A percentile compares a stretch with the other conserved stretches of the same genome.
These are phyloP conservation scores for Aphanomyces stellatus DNA, from an alignment of 352 stramenopile genomes.

Conservation along the genomic window DNA sequence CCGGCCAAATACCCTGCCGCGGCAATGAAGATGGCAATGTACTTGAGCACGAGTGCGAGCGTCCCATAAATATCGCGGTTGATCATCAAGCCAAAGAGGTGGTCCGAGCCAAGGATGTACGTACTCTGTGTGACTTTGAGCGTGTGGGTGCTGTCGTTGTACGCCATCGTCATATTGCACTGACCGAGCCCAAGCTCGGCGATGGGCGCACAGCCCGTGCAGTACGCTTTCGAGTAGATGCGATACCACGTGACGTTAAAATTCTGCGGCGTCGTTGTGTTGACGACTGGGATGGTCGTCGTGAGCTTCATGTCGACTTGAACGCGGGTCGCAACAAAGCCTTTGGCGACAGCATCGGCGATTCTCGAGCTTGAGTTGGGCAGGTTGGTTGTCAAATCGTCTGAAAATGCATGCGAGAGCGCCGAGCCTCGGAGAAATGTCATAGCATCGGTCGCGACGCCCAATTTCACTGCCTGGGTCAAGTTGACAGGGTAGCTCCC, in stretches of 20 bases:
- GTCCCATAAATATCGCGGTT: background rate
- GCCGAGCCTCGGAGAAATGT: constrained; percentile 5
- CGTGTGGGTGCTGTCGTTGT: background rate
- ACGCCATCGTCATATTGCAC: background rate
- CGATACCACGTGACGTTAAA: background rate
- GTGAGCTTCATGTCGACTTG: background rate
- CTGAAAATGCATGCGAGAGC: background rate
- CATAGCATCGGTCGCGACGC: background rate
- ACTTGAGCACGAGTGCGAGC: background rate
- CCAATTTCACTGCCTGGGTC: background rate
- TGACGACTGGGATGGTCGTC: background rate
- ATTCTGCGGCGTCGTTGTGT: background rate
- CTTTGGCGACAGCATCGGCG: background rate
- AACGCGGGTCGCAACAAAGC: background rate
- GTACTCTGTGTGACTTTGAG: background rate
- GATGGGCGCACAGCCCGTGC: constrained; percentile 11
- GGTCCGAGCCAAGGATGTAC: background rate
- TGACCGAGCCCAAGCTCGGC: background rate
- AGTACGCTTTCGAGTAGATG: background rate
- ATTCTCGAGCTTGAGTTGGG: background rate
- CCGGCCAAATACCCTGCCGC: background rate
- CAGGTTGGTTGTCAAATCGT: background rate
- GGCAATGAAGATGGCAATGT: background rate
- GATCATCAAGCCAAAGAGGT: background rate
- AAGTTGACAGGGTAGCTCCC: background rate